Base-by-base conservation (phyloP, 768 basidiomycete species). In the Hypholoma fasciculare region DNA sequence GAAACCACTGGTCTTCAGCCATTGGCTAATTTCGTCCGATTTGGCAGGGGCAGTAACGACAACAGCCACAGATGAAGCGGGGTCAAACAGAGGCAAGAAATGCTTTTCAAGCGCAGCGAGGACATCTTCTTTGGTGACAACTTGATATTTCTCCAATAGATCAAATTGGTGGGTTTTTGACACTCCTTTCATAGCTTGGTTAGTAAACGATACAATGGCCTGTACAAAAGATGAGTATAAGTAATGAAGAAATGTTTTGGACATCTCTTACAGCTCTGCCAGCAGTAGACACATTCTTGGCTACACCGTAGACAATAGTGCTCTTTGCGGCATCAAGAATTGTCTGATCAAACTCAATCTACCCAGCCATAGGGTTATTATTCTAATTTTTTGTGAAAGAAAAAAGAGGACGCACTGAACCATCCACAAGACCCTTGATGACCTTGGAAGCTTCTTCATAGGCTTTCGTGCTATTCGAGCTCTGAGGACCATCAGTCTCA, bases 241-340 rank as follows among this genome's bases (percentile, higher is more conserved):
- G 40, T 17, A 43, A 26, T 4, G 9, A 19, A 17, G 27, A 23
- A 47, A 9, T 8, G 3, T 43, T 13, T 36, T 30, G 44, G 3
- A 36, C 3, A 36, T 39, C 47, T 74, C 88, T 70, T 72, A 95
- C 96, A 43, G 96, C 96, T 64, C 89, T 83, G n/a, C 85, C 83
- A 27, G 92, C 85, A 3, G 94, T 96, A 17, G 94, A 89, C 19
- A 96, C 90, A 46, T 82, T 79, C 67, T 86, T 85, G 0, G 95
- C 85, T 9, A 95, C 89, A 7, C 80, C 79, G 66, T 87, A 98
- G 4, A 97, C 95, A 61, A 97, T 88, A 49, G 86, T 90, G 62
- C 92, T 95, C 77, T 96, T 94, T 4, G 95, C 93, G 0, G 92
- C 90, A 63, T 98, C 95, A 38, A 98, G 74, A 8, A 86, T 85